Evolutionary conservation across 192 early-diverging fungal species (phyloP).

Genomic region (Gaertneriomyces semiglobifer): DNA sequence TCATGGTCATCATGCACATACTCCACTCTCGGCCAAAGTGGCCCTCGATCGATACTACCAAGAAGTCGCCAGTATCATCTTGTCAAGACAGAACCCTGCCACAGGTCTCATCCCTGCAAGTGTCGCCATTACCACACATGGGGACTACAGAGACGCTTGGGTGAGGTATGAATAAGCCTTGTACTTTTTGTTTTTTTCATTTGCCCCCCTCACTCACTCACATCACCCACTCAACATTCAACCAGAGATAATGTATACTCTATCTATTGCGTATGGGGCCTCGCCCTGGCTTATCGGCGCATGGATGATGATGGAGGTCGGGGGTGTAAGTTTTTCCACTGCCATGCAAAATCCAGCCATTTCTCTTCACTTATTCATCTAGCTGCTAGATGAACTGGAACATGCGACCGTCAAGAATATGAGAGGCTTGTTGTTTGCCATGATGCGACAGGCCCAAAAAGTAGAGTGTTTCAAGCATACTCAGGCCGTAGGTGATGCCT

Average conservation of each 20-base stretch:
- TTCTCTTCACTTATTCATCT: neutral
- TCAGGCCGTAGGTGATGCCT: slow-evolving; percentile 66
- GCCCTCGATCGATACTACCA: slow-evolving; percentile 72
- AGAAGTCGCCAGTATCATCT: slow-evolving; percentile 68
- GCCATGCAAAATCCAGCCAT: too few species aligned
- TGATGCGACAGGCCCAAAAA: slow-evolving; percentile 81
- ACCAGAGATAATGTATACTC: slow-evolving; percentile 85
- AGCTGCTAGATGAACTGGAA: slow-evolving; percentile 69
- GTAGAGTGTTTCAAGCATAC: slow-evolving; percentile 82
- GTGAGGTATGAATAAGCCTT: slow-evolving; percentile 53
- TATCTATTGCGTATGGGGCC: slow-evolving; percentile 76
- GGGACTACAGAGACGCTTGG: slow-evolving; percentile 88
- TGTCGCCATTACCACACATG: slow-evolving; percentile 80
- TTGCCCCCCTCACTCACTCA: neutral
- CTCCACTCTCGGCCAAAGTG: too few species aligned
- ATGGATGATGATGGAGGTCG: slow-evolving; percentile 79
- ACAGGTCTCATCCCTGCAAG: slow-evolving; percentile 86
- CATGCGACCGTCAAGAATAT: slow-evolving; percentile 83
- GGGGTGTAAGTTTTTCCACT: slow-evolving; percentile 76
- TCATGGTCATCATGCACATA: too few species aligned
- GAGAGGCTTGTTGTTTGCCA: slow-evolving; percentile 74
- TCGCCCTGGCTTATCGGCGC: slow-evolving; percentile 78
- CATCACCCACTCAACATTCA: neutral
- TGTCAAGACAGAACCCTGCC: slow-evolving; percentile 73
- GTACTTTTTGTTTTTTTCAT: neutral